A percentile compares a stretch with the other conserved stretches of the same genome.
These are phyloP conservation scores for Solanum dulcamara DNA, from an alignment of 257 asterid genomes.

Conservation along the genomic window DNA sequence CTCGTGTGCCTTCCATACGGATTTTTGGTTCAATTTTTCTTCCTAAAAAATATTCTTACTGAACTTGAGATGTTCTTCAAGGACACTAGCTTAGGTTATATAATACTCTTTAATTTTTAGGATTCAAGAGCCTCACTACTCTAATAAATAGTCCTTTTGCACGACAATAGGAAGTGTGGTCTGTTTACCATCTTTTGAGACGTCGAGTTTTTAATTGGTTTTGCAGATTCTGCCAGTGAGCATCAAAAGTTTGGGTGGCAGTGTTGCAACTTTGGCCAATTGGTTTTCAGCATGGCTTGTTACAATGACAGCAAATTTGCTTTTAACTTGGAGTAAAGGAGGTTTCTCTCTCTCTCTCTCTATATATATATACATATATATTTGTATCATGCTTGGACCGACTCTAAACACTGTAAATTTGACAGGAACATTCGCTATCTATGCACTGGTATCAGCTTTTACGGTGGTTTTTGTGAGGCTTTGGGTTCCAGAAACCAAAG, in stretches of 20 bases:
- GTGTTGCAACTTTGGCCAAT: slow-evolving; percentile 77
- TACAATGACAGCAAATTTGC: slow-evolving; percentile 76
- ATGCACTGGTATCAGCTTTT: slow-evolving; percentile 44
- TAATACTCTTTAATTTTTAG: neutral
- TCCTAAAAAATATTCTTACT: neutral
- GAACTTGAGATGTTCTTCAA: neutral
- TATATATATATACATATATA: too few relatives aligned
- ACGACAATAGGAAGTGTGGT: neutral
- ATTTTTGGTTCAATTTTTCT: neutral
- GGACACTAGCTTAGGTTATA: neutral
- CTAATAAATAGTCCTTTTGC: neutral
- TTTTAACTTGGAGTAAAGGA: slow-evolving; percentile 80
- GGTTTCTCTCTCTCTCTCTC: slow-evolving; percentile 31
- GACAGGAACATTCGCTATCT: slow-evolving; percentile 69
- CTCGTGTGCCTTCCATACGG: neutral
- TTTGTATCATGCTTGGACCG: neutral
- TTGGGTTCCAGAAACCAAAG: slow-evolving; percentile 93
- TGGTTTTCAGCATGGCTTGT: slow-evolving; percentile 72
- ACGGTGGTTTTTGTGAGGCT: slow-evolving; percentile 41
- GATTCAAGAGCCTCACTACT: neutral
- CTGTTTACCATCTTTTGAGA: neutral
- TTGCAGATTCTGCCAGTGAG: slow-evolving; percentile 83
- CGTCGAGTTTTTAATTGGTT: neutral
- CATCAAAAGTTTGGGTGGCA: slow-evolving; percentile 87
- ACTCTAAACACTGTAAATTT: neutral